Base-by-base conservation (phyloP, 768 basidiomycete genomes). In the Tricholoma bakamatsutake region DNA sequence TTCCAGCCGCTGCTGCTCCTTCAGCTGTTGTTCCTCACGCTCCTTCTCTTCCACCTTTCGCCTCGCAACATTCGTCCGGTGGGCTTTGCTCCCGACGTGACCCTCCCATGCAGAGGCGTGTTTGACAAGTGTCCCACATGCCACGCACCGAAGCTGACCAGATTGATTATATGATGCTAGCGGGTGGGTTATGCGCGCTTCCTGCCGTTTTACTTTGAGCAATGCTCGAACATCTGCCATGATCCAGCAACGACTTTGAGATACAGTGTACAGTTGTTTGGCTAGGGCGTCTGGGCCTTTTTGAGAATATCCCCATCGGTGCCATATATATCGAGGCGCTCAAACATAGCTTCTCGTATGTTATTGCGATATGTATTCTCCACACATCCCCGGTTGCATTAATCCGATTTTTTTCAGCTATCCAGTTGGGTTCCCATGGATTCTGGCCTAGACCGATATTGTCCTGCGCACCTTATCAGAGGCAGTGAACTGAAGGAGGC, bases 91-190 rank as follows among this genome's bases (percentile, higher is more conserved):
- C 11, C 86, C 90, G 17, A 93, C 67, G 69, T 93, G 90, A 18
- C 90, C 89, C 57, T 90, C 84, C 90, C 90, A 93, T n/a, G 87
- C 87, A 24, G 87, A 82, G 3, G 88, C 79, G 63, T 90, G 83
- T 63, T 91, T 93, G 55, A 93, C 76, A 17, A 70, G 55, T 10
- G 73, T 78, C 1, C 76, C 76, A 64, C 90, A 93, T 24, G 83
- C 79, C 4, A 74, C 63, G 62, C 90, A 93, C 55, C 83, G 80
- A 28, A 93, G 75, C 64, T 88, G 85, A 46, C 89, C 88, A 27
- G 71, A 71, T 4, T 80, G 61, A 24, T 71, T 81, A 65, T 93
- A 93, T 3, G 84, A 69, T 5, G 90, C 90, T 42, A 84, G 75
- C 1, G 88, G 87, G 63, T 93, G 91, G 28, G 75, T 73, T 53